A percentile compares a stretch with the other conserved stretches of the same genome.
phyloP scores from a whole-genome alignment of 768 basidiomycete species.

The Porpolomopsis calyptriformis region DNA sequence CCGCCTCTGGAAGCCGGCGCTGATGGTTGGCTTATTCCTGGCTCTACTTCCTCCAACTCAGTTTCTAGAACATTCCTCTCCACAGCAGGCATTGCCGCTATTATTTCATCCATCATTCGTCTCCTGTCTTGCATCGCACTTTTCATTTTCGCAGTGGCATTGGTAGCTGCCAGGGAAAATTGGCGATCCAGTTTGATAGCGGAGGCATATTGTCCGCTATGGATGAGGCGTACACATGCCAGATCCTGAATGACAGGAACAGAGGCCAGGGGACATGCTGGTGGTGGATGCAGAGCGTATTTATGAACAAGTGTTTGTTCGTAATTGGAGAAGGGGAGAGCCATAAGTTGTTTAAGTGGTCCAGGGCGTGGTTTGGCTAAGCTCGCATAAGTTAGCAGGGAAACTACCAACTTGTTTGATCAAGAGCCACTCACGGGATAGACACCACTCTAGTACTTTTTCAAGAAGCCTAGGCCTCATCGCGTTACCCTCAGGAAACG shows the following conservation, averaged over 20 bases:
- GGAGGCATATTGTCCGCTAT: slow-evolving; percentile 56
- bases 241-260: slow-evolving; percentile 62
- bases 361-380: slow-evolving; percentile 49
- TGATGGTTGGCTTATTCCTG: slow-evolving; percentile 4
- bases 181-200: slow-evolving; percentile 68
- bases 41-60: slow-evolving; percentile 33
- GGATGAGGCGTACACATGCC: slow-evolving; percentile 67
- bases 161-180: slow-evolving; percentile 37
- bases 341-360: slow-evolving; percentile 51
- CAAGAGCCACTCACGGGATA: slow-evolving; percentile 47
- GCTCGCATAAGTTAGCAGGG: slow-evolving; percentile 6
- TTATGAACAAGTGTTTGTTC: slow-evolving; percentile 51
- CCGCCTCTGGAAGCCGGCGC: slow-evolving; percentile 3
- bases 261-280: slow-evolving; percentile 34
- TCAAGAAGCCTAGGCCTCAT: slow-evolving; percentile 44
- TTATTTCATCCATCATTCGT: slow-evolving; percentile 61
- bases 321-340: slow-evolving; percentile 52
- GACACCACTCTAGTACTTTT: slow-evolving; percentile 56
- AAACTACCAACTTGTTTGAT: background rate
- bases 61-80: slow-evolving; percentile 56
- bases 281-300: slow-evolving; percentile 49
- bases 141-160: slow-evolving; percentile 25
- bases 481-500: slow-evolving; percentile 49
- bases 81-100: slow-evolving; percentile 47
- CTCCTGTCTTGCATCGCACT: slow-evolving; percentile 42